Evolutionary conservation across 257 asterid genomes (phyloP).

Genomic region (Lycium barbarum): DNA sequence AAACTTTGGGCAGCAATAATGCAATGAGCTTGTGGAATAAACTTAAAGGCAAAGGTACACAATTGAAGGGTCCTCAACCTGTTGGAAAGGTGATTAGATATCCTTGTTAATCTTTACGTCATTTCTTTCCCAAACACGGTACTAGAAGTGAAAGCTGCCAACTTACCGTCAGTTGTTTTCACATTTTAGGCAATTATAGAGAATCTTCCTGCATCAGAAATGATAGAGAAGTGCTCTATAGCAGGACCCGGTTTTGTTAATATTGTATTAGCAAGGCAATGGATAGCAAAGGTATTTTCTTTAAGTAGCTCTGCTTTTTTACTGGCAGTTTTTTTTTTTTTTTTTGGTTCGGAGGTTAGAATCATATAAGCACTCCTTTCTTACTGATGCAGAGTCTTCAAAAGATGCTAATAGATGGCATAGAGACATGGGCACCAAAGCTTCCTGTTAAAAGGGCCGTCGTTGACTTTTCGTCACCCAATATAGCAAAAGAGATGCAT

Average conservation of each 20-base stretch:
- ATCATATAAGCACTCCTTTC: conserved; percentile 3
- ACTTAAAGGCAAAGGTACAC: conserved; percentile 67
- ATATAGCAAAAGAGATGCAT: conserved; percentile 98
- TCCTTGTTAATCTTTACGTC: background rate
- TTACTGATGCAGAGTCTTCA: conserved; percentile 72
- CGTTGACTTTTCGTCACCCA: conserved; percentile 97
- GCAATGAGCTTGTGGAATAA: conserved; percentile 93
- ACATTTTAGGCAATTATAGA: conserved; percentile 70
- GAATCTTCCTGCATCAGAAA: conserved; percentile 78
- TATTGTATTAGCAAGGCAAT: conserved; percentile 64
- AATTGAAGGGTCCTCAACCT: conserved; percentile 72
- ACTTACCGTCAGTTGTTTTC: conserved; percentile 34
- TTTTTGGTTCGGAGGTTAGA: background rate
- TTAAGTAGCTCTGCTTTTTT: background rate
- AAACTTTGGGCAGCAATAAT: conserved; percentile 70
- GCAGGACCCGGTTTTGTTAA: conserved; percentile 96
- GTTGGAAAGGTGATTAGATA: conserved; percentile 72
- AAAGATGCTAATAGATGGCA: conserved; percentile 78
- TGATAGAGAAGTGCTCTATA: conserved; percentile 65
- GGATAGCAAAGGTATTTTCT: conserved; percentile 81
- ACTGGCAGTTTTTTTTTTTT: background rate
- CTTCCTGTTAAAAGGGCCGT: conserved; percentile 76
- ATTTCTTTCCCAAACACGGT: conserved; percentile 8
- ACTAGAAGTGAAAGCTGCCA: background rate
- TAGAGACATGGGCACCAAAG: conserved; percentile 88